phyloP scores from a whole-genome alignment of 495 filamentous ascomycete species.

The Neurospora tetrasperma region DNA sequence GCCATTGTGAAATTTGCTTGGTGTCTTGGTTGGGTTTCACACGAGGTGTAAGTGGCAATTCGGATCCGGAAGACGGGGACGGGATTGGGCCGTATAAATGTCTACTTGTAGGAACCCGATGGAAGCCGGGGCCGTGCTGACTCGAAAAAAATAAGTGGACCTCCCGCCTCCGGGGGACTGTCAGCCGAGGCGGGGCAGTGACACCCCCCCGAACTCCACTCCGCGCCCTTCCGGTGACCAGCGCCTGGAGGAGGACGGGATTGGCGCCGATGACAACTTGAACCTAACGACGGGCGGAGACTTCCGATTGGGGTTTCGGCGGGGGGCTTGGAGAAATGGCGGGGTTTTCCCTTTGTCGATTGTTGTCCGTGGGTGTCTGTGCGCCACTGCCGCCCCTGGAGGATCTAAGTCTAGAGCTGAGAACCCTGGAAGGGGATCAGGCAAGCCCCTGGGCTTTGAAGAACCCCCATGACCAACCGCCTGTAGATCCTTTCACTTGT shows the following conservation, averaged over 20 bases:
- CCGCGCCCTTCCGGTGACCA: background rate
- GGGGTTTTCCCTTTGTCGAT: background rate
- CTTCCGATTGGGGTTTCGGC: background rate
- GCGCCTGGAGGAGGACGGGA: background rate
- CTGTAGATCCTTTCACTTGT: background rate
- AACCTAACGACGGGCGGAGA: background rate
- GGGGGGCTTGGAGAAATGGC: background rate
- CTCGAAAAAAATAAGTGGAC: background rate
- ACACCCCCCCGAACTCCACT: background rate
- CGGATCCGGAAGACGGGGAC: background rate
- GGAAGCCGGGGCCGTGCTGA: background rate
- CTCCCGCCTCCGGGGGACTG: background rate
- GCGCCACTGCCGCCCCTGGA: background rate
- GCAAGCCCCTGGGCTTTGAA: background rate
- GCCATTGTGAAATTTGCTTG: conserved; percentile 7
- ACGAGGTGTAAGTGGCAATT: background rate
- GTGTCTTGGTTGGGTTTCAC: background rate
- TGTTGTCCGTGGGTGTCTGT: background rate
- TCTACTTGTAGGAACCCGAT: background rate
- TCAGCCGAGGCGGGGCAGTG: background rate
- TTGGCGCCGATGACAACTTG: background rate
- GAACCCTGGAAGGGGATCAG: background rate
- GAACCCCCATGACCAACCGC: background rate
- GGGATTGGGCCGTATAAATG: background rate
- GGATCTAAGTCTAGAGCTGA: background rate